phyloP scores from a whole-genome alignment of 2,329 filamentous ascomycete genomes.

The Neospermospora avenae region DNA sequence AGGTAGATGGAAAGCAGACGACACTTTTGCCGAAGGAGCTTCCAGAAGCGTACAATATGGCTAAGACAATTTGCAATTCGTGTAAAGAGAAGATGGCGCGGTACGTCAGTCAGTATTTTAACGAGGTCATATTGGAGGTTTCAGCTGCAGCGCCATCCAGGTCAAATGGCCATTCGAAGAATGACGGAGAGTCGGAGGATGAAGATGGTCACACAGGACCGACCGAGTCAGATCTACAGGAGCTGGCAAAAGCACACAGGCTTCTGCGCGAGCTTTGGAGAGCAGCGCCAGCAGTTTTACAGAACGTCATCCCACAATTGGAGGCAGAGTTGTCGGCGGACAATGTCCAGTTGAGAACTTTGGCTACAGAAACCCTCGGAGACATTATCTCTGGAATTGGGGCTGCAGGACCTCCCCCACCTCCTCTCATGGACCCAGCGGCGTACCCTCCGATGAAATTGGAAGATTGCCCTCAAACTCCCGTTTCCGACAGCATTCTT shows the following conservation, averaged over 20 bases:
- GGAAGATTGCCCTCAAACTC: conserved; percentile 52
- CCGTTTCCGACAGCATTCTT: conserved; percentile 58
- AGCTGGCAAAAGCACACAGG: conserved; percentile 84
- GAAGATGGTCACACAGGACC: conserved; percentile 59
- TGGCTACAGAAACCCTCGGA: conserved; percentile 91
- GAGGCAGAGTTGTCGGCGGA: conserved; percentile 91
- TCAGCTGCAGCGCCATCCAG: conserved; percentile 46
- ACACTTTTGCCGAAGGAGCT: conserved; percentile 84
- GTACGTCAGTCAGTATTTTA: conserved; percentile 94
- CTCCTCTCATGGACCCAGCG: conserved; percentile 70
- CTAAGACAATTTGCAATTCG: conserved; percentile 85
- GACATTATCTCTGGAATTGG: conserved; percentile 94
- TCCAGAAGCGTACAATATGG: conserved; percentile 93
- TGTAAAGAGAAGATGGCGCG: conserved; percentile 93
- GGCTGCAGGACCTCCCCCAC: conserved; percentile 77
- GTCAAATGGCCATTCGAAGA: conserved; percentile 49
- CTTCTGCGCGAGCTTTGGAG: conserved; percentile 92
- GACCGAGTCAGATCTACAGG: conserved; percentile 79
- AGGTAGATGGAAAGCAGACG: conserved; percentile 71
- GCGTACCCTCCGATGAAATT: conserved; percentile 77
- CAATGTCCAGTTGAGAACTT: conserved; percentile 76
- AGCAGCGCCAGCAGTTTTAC: conserved; percentile 80
- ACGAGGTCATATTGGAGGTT: conserved; percentile 90
- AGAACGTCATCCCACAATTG: conserved; percentile 90
- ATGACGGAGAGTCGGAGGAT: conserved; percentile 61